These are phyloP conservation scores for Fusarium penzigii DNA, from an alignment of 2,329 filamentous ascomycete species.

Conservation along the genomic window DNA sequence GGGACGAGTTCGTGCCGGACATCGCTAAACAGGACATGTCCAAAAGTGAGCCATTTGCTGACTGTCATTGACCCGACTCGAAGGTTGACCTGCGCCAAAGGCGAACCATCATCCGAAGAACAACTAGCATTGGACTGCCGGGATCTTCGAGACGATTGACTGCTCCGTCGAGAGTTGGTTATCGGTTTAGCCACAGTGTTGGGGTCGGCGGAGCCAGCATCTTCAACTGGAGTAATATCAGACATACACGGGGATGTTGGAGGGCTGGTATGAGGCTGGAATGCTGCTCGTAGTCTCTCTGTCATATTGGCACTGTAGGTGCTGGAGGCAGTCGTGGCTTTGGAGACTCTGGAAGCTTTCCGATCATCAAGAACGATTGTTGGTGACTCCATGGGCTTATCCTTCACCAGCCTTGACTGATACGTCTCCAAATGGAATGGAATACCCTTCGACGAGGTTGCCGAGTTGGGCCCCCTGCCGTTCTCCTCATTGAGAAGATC, in stretches of 20 bases:
- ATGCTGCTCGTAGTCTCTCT: conserved; percentile 51
- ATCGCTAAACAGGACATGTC: conserved; percentile 80
- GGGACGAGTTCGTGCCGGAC: conserved; percentile 68
- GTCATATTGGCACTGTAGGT: conserved; percentile 57
- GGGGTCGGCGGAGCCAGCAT: conserved; percentile 21
- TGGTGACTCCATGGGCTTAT: conserved; percentile 48
- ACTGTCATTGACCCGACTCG: conserved; percentile 81
- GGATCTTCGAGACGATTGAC: conserved; percentile 33
- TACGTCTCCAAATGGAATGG: conserved; percentile 59
- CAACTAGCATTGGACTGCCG: conserved; percentile 49
- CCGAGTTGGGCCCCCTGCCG: conserved; percentile 47
- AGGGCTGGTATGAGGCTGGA: conserved; percentile 44
- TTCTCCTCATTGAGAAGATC: conserved; percentile 74
- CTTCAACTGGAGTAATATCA: conserved; percentile 37
- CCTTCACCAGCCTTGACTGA: conserved; percentile 38
- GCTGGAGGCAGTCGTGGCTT: conserved; percentile 47
- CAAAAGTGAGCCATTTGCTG: conserved; percentile 85
- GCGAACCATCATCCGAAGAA: conserved; percentile 58
- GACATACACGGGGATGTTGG: conserved; percentile 45
- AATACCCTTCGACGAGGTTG: conserved; percentile 56
- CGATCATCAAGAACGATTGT: conserved; percentile 40
- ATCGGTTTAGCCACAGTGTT: conserved; percentile 28
- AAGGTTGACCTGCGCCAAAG: conserved; percentile 71
- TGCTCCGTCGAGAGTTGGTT: conserved; percentile 31
- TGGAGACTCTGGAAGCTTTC: conserved; percentile 36